Evolutionary conservation across 1,139 yeast species (phyloP), one percentile per base, ranked within the genome.

Genomic region (Zygosaccharomyces sapae): DNA sequence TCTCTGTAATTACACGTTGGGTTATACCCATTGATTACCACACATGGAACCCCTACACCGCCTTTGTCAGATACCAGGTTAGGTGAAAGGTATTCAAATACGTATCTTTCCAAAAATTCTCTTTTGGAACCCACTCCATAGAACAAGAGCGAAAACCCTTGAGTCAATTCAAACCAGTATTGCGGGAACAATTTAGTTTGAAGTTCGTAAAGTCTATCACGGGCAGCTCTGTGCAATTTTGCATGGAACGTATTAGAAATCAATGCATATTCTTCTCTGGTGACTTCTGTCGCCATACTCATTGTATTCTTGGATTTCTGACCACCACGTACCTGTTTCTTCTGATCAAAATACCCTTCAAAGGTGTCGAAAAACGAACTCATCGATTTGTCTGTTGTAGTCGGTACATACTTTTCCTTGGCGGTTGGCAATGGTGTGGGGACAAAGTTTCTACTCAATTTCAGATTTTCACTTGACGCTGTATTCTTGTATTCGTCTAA

Each of bases 111-210:
- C 4, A 87, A 58, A 6, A 86, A 61, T 7, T 71, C 68, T 44
- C 87, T 71, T 62, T 92, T 94, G 0, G 97, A 88, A 0, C 99
- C 98, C 8, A 86, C 70, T 0, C 98, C 99, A 61, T 83, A 90
- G 55, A 89, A 84, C 42, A 83, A 70, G 20, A 92, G 57, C 47
- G 81, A 85, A 65, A 80, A 89, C 0, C 92, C 95, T 59, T 86
- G 86, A 1, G 79, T 68, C 31, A 90, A 64, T 62, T 92, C 97
- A 63, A 87, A 85, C 52, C 80, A 70, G 88, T 90, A 90, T 59
- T 92, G 97, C 27, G 81, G 76, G 58, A 78, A 88, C 58, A 84
- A 70, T n/a, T 69, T 66, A 43, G 71, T 67, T 56, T 87, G 86
- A 13, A 76, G 61, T 22, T 55, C 65, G 24, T 53, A 57, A 36